phyloP scores from a whole-genome alignment of 805 yeast species.

The Debaryomyces hansenii region DNA sequence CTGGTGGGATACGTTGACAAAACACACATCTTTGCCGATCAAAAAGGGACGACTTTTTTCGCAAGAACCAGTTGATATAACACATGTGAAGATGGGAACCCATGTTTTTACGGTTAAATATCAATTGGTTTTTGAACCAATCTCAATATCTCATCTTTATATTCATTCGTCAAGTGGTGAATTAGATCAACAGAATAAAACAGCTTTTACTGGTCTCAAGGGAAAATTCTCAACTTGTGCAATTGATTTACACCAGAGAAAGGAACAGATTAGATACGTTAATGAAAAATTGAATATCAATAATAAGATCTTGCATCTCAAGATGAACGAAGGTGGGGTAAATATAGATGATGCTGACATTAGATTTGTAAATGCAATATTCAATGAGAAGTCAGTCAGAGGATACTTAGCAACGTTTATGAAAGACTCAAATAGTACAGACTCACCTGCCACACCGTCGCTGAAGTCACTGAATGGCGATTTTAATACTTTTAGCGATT shows the following conservation, averaged over 20 bases:
- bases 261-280: conserved; percentile 34
- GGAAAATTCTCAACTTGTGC: conserved; percentile 32
- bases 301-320: conserved; percentile 48
- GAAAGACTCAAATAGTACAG: conserved; percentile 6
- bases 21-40: conserved; percentile 34
- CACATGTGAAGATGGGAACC: conserved; percentile 36
- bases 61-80: conserved; percentile 13
- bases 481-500: conserved; percentile 13
- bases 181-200: conserved; percentile 19
- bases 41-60: conserved; percentile 35
- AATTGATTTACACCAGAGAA: conserved; percentile 42
- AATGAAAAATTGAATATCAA: conserved; percentile 37
- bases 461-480: background rate
- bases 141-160: conserved; percentile 37
- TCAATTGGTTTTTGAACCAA: conserved; percentile 39
- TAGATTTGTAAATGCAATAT: conserved; percentile 62
- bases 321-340: conserved; percentile 66
- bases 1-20: conserved; percentile 43
- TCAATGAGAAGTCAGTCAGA: conserved; percentile 51
- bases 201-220: conserved; percentile 41
- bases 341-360: conserved; percentile 70
- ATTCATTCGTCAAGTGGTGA: conserved; percentile 26
- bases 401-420: conserved; percentile 23
- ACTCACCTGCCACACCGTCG: background rate
- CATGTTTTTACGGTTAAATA: conserved; percentile 44